phyloP scores from a whole-genome alignment of 2,329 filamentous ascomycete species.

The Grosmannia penicillata region DNA sequence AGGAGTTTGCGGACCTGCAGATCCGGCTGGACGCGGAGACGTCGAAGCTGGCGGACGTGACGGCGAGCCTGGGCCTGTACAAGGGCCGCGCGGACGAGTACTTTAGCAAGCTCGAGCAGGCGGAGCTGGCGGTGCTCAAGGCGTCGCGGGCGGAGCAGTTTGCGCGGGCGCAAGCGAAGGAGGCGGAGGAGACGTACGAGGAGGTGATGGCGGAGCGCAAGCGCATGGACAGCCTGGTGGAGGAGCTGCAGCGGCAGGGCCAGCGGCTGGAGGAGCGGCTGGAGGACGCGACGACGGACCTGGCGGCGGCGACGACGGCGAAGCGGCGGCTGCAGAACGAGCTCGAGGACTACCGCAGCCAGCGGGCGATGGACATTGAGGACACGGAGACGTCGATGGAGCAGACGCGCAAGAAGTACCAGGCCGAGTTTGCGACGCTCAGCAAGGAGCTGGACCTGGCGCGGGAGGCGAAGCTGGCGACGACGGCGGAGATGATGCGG shows the following conservation, averaged over 20 bases:
- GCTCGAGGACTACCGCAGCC: conserved; percentile 90
- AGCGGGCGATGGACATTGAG: conserved; percentile 89
- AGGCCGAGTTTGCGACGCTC: conserved; percentile 75
- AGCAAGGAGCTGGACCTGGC: conserved; percentile 89
- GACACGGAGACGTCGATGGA: conserved; percentile 94
- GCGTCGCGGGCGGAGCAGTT: conserved; percentile 87
- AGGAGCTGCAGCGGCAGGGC: conserved; percentile 79
- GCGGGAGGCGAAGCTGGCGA: conserved; percentile 75
- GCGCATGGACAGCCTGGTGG: conserved; percentile 73
- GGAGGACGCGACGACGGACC: conserved; percentile 81
- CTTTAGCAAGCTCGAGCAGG: conserved; percentile 92
- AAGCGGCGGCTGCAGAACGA: conserved; percentile 95
- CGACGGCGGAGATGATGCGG: conserved; percentile 71
- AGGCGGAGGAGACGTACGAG: conserved; percentile 83
- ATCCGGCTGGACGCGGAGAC: conserved; percentile 82
- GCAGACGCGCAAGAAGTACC: conserved; percentile 95
- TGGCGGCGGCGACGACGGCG: conserved; percentile 70
- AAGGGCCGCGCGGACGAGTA: conserved; percentile 90
- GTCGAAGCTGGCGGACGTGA: conserved; percentile 71
- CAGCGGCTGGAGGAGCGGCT: conserved; percentile 83
- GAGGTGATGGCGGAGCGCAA: conserved; percentile 85
- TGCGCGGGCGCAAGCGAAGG: conserved; percentile 74
- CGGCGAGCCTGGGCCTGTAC: conserved; percentile 73
- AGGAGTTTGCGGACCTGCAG: conserved; percentile 87
- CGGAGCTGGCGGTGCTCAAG: conserved; percentile 89